Evolutionary conservation across 768 basidiomycete genomes (phyloP), one percentile per base, ranked within the genome.

Genomic region (Sutorius australiensis): DNA sequence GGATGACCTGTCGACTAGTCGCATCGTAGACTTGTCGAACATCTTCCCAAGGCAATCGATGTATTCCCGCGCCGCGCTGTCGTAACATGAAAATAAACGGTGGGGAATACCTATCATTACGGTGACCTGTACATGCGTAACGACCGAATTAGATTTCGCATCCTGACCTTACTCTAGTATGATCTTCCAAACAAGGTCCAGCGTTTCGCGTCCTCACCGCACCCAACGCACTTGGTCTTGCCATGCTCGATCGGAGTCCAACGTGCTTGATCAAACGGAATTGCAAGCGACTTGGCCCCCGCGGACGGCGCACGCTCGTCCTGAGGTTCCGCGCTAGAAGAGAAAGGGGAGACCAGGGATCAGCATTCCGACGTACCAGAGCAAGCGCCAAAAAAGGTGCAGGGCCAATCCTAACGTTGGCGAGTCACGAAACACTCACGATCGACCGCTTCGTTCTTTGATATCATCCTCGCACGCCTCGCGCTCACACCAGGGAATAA

Each of bases 121-220:
- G 24, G 13, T 38, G 36, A 37, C 16, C 33, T 24, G 24, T 46
- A 14, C 16, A 33, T 30, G 17, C 10, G 13, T 14, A 46, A 27
- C 41, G 27, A 50, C 48, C 41, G 33, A 48, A 38, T 41, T 45
- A 46, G 54, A 43, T 44, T 14, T 37, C 33, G 13, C 21, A 31
- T 31, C 40, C 46, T 24, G 45, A 31, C 24, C 0, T 28, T 9
- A 39, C 38, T 62, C 68, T 80, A 92, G 66, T 92, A 92, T 19
- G 87, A 89, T 61, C 92, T 78, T 36, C 97, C 97, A 72, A 98
- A 99, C 81, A 99, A 77, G 59, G 95, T 95, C 94, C 94, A 98
- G 62, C 89, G 80, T 76, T 97, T 98, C 51, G 94, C 90, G 63
- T 89, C 84, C 56, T 80, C 76, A 30, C 87, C 89, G 69, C 97